Base-by-base conservation (phyloP, 352 stramenopile species). In the Albugo candida region DNA sequence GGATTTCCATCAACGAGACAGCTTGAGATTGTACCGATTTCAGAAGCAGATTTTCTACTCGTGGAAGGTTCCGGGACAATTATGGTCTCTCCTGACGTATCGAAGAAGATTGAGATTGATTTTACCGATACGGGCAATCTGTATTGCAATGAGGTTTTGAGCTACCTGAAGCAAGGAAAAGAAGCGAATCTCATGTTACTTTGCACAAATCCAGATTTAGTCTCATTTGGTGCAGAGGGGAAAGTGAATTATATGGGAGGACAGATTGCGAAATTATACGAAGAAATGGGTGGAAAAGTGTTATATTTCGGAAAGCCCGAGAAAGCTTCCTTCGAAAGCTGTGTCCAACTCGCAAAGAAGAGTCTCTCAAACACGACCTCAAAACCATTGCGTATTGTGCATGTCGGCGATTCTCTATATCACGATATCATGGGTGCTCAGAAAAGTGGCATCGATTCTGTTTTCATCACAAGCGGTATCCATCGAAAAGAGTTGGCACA, bases 131-230 rank as follows among this genome's bases (percentile, higher is more conserved):
- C 67, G 0, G 70, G 70, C 11, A 36, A 65, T 12, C 48, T 68
- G 19, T 10, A 31, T 31, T 31, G 24, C 24, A 64, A 65, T 47
- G 53, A 55, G 12, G 49, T 55, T 20, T 63, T 79, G 24, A 42
- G 54, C 3, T 80, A 80, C 42, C 43, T 94, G 24, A 47, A 69
- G 21, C 18, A 49, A n/a, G 77, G 77, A 19, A 42, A 65, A 11
- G 51, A 68, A 34, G 64, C 62, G 24, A 56, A 70, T 11, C 53
- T 93, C 13, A 78, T 76, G 5, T 65, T 95, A 61, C 43, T 92
- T 42, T 93, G 81, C 57, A 81, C 71, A 13, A 92, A 95, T 59
- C 83, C 83, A 21, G 83, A 95, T 57, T 75, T 89, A 40, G 57
- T 93, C 36, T 67, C 78, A 8, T 64, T 82, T 41, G 55, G 79